phyloP scores from a whole-genome alignment of 768 basidiomycete genomes.

The Cystobasidium tubakii region DNA sequence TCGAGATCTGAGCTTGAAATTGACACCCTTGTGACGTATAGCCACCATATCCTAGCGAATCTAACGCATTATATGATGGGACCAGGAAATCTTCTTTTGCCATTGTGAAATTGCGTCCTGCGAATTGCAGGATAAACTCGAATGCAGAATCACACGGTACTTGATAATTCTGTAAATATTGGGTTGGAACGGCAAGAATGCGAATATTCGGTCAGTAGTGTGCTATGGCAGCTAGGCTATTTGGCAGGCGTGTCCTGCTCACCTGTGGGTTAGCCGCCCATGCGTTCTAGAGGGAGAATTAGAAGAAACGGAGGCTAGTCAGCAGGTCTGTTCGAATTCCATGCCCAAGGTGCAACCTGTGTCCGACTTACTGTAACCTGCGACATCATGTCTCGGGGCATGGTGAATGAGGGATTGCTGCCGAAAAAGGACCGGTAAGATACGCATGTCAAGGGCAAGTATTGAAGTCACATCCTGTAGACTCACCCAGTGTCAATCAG shows the following conservation, averaged over 20 bases:
- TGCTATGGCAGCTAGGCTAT: too few species aligned
- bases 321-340: not conserved
- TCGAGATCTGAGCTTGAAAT: constrained; percentile 19
- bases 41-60: constrained; percentile 9
- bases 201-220: too few species aligned
- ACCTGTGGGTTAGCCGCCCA: constrained; percentile 17
- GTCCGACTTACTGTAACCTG: constrained; percentile 1
- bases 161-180: not conserved
- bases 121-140: constrained; percentile 14
- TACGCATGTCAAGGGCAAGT: too few species aligned
- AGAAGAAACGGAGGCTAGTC: not conserved
- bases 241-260: not conserved
- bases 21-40: constrained; percentile 16
- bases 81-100: constrained; percentile 12
- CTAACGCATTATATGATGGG: constrained; percentile 10
- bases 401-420: constrained; percentile 8
- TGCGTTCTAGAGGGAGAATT: not conserved
- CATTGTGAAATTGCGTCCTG: constrained; percentile 30
- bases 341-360: not conserved
- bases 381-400: not conserved
- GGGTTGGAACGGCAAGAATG: too few species aligned
- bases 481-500: constrained; percentile 16
- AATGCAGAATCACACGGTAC: constrained; percentile 21
- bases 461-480: not conserved
- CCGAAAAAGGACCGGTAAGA: not conserved